Base-by-base conservation (phyloP, 352 stramenopile genomes). In the Pythium aphanidermatum region DNA sequence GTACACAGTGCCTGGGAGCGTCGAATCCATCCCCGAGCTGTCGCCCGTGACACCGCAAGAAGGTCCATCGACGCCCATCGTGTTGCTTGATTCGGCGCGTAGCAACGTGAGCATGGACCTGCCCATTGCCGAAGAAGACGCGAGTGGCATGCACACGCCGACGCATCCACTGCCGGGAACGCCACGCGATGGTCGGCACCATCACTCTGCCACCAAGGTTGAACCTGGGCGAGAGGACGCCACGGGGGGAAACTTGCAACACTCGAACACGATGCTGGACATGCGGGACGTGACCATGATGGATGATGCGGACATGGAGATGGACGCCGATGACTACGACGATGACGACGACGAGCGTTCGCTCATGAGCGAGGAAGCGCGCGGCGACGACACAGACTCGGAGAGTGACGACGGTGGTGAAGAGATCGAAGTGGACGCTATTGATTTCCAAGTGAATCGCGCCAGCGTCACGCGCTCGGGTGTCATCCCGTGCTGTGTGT, bases 401-500 rank as follows among this genome's bases (percentile, higher is more conserved):
- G 42, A 48, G 3, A 54, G 68, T 8, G 30, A 66, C 45, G 76
- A 58, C 29, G 67, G 74, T 30, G 63, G 65, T 34, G 73, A 87
- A 34, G 73, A 84, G 38, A 74, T 91, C n/a, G 66, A 78, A 44
- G 68, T 71, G 43, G 49, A 84, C 58, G 81, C 74, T 26, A 87
- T 93, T 41, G 63, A 75, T 17, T 88, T 93, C 58, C 70, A 70
- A 7, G 68, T 91, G 11, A 84, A 75, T 56, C 57, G 80, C 40
- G 79, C 80, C 11, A 89, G 58, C 9, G 73, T 93, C 42, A 78
- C 74, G 13, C 68, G 65, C 46, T 68, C 74, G 23, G 77, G 75
- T 3, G 41, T 92, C 41, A 74, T 92, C 27, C 79, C 82, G 12
- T 90, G 74, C 55, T 93, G 82, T 56, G 66, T 93, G 3, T 93